These are phyloP conservation scores for Aspergillus niger DNA, from an alignment of 2,329 filamentous ascomycete species.

Conservation along the genomic window DNA sequence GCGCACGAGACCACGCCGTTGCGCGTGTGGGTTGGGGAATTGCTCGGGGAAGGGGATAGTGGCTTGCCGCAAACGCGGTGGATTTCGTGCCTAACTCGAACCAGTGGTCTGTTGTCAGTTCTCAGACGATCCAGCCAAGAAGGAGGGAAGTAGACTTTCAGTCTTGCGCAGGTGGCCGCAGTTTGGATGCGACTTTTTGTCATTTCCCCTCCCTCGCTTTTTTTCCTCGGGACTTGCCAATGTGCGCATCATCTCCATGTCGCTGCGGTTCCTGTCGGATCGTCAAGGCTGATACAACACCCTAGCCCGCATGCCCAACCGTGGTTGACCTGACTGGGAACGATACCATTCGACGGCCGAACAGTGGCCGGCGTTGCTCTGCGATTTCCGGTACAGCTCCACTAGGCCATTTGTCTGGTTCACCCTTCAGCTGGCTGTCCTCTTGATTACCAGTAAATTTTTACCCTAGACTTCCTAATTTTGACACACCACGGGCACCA, in stretches of 20 bases:
- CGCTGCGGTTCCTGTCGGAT: slow-evolving; percentile 34
- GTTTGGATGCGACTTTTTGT: slow-evolving; percentile 20
- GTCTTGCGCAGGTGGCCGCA: slow-evolving; percentile 29
- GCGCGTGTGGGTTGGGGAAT: slow-evolving; percentile 26
- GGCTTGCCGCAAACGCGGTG: slow-evolving; percentile 31
- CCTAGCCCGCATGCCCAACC: slow-evolving; percentile 31
- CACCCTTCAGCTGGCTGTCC: slow-evolving; percentile 21
- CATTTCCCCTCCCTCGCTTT: slow-evolving; percentile 10
- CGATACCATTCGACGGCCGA: slow-evolving; percentile 26
- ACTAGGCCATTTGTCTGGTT: slow-evolving; percentile 23
- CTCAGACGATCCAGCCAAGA: slow-evolving; percentile 24
- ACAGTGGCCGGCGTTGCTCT: slow-evolving; percentile 22
- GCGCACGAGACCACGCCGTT: slow-evolving; percentile 29
- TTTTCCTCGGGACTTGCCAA: slow-evolving; percentile 22
- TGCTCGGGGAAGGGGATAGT: slow-evolving; percentile 27
- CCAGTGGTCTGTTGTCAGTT: slow-evolving; percentile 17
- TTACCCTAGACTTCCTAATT: slow-evolving; percentile 10
- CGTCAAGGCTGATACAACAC: slow-evolving; percentile 31
- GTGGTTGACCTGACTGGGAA: slow-evolving; percentile 30
- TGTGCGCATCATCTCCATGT: slow-evolving; percentile 37
- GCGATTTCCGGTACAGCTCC: slow-evolving; percentile 26
- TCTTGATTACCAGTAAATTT: slow-evolving; percentile 16
- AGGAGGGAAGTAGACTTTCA: slow-evolving; percentile 25
- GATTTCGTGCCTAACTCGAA: slow-evolving; percentile 28
- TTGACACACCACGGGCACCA: slow-evolving; percentile 5